Evolutionary conservation across 2,329 filamentous ascomycete species (phyloP).

Genomic region (Beauveria medogensis): DNA sequence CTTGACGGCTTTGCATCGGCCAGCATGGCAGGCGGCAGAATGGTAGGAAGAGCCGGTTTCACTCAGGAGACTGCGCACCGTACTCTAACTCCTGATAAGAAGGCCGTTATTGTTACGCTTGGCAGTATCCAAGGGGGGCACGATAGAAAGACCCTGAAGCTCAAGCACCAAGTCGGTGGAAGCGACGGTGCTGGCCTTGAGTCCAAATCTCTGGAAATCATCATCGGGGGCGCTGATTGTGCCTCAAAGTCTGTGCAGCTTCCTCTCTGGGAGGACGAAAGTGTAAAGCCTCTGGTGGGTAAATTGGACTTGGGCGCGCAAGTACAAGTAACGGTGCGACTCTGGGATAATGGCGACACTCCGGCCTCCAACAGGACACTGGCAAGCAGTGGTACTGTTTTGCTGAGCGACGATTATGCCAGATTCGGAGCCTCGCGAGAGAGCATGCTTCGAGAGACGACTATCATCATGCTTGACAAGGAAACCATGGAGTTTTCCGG

Average conservation of each 20-base stretch:
- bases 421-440: conserved; percentile 22
- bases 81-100: background rate
- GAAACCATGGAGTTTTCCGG: conserved; percentile 22
- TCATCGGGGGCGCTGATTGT: background rate
- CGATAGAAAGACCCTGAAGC: background rate
- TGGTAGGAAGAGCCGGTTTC: background rate
- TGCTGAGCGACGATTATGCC: conserved; percentile 18
- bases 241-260: conserved; percentile 13
- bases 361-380: conserved; percentile 4
- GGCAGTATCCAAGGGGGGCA: conserved; percentile 14
- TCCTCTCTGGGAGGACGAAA: conserved; percentile 20
- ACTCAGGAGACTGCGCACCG: background rate
- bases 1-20: background rate
- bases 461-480: conserved; percentile 24
- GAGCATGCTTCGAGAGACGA: conserved; percentile 24
- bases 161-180: background rate
- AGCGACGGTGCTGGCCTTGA: background rate
- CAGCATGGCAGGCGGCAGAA: background rate
- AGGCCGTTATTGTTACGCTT: conserved; percentile 11
- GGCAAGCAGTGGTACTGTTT: conserved; percentile 21
- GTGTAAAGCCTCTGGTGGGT: conserved; percentile 18
- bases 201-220: conserved; percentile 10
- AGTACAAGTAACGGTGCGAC: conserved; percentile 16
- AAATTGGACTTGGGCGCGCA: conserved; percentile 9
- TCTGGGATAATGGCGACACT: conserved; percentile 11